Conservation (phyloP, 2,329 filamentous ascomycete species). For the Didymella sp. region DNA sequence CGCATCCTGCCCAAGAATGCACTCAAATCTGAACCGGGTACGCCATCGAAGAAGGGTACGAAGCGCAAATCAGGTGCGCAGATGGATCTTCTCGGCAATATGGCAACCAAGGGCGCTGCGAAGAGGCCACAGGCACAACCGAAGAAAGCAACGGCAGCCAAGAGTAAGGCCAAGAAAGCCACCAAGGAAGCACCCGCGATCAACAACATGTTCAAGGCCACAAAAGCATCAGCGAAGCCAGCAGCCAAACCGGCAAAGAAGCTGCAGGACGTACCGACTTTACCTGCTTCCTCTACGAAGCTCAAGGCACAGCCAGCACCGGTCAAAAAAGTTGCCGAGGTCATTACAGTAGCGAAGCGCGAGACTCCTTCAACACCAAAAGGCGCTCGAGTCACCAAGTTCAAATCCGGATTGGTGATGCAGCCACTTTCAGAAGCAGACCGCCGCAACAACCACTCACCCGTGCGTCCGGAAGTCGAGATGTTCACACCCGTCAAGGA, state of each 20-base stretch:
- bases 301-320: slow-evolving; percentile 14
- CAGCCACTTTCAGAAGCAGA: slow-evolving; percentile 38
- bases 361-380: slow-evolving; percentile 31
- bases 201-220: slow-evolving; percentile 40
- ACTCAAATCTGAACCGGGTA: slow-evolving; percentile 35
- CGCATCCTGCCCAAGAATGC: slow-evolving; percentile 36
- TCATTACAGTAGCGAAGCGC: slow-evolving; percentile 18
- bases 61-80: slow-evolving; percentile 42
- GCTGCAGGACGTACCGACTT: slow-evolving; percentile 2
- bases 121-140: slow-evolving; percentile 36
- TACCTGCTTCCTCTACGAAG: background rate
- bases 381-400: slow-evolving; percentile 29
- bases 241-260: slow-evolving; percentile 23
- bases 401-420: slow-evolving; percentile 36
- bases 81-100: slow-evolving; percentile 31
- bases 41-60: slow-evolving; percentile 43
- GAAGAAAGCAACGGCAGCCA: slow-evolving; percentile 40
- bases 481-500: slow-evolving; percentile 39
- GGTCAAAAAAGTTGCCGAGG: slow-evolving; percentile 23
- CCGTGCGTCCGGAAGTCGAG: slow-evolving; percentile 39
- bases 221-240: slow-evolving; percentile 33
- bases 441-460: slow-evolving; percentile 43
- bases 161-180: slow-evolving; percentile 38
- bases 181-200: slow-evolving; percentile 31
- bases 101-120: slow-evolving; percentile 30